Evolutionary conservation across 2,329 filamentous ascomycete genomes (phyloP), one percentile per base, ranked within the genome.

Genomic region (Iodosphaeria phyllophila): DNA sequence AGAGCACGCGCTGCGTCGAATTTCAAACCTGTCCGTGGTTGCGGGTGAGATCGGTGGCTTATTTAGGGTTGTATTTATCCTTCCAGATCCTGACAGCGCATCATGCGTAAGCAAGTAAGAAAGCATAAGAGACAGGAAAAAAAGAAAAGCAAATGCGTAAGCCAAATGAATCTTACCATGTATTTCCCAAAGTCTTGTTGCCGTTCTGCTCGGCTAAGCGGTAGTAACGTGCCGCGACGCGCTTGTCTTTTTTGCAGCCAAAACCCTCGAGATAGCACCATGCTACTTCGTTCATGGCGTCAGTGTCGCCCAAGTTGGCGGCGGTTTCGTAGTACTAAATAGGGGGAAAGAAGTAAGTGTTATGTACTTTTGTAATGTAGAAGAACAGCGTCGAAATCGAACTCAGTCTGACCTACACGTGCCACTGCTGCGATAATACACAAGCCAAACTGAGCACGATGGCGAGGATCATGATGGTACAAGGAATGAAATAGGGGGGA

Each of bases 261-360:
- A 92, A 92, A n/a, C 89, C 89, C 46, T 93, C 77, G 15, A 91
- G 51, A 60, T 89, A 95, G 56, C 89, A 98, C 82, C 83, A 92
- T 18, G 74, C 89, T 27, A 75, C 75, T 51, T 95, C 86, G 45
- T 93, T 92, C 84, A 95, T 92, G 29, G 84, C 89, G 55, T 98
- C 89, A 22, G 79, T 80, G 50, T 98, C 89, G 32, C 89, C 89
- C 36, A 98, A 56, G 47, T 98, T 95, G 31, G 89, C 89, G 15
- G 89, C 89, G 7, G 86, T 93, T 54, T 95, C 86, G 50, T 95
- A 98, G 50, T 95, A 98, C 63, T 92, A 60, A 33, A 14, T 14
- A 15, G 3, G 8, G 8, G 18, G n/a, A n/a, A n/a, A n/a, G n/a
- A n/a, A n/a, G n/a, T n/a, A n/a, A n/a, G n/a, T n/a, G n/a, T n/a